These are phyloP conservation scores for Jimgerdemannia lactiflua DNA, from an alignment of 192 early-diverging fungal genomes.

Conservation along the genomic window DNA sequence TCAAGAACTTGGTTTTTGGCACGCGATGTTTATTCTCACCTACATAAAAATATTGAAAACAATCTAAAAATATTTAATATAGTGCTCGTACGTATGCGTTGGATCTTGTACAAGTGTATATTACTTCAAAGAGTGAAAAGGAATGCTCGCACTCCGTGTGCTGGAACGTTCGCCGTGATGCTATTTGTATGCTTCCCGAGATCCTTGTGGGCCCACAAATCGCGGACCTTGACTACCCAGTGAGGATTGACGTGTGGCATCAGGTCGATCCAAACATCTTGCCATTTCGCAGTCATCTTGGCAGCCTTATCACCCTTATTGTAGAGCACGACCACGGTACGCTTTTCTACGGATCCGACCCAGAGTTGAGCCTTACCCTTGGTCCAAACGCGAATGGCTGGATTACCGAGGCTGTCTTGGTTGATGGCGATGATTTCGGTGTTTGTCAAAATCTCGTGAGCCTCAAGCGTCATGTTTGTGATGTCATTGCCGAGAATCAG, in stretches of 20 bases:
- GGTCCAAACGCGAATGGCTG: constrained; percentile 15
- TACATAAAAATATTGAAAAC: background rate
- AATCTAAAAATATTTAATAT: too few relatives aligned
- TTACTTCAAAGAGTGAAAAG: too few relatives aligned
- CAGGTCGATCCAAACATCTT: constrained; percentile 8
- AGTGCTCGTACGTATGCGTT: too few relatives aligned
- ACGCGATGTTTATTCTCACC: too few relatives aligned
- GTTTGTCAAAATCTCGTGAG: constrained; percentile 38
- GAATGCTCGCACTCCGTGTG: constrained; percentile 8
- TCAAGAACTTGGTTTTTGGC: too few relatives aligned
- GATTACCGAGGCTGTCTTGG: constrained; percentile 46
- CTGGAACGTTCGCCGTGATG: constrained; percentile 13
- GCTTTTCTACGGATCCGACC: constrained; percentile 21
- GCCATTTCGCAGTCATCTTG: constrained; percentile 17
- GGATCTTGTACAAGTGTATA: too few relatives aligned
- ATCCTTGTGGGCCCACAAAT: constrained; percentile 23
- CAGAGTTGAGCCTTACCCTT: constrained; percentile 21
- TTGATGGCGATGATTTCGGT: constrained; percentile 54
- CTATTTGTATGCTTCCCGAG: constrained; percentile 14
- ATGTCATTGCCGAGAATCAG: constrained; percentile 57
- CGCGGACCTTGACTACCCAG: constrained; percentile 18
- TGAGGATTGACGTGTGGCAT: constrained; percentile 9
- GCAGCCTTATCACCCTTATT: constrained; percentile 15
- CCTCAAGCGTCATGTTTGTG: constrained; percentile 16
- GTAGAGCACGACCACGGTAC: constrained; percentile 24